Conservation (phyloP, 768 basidiomycete species). For the Daedaleopsis sinensis region DNA sequence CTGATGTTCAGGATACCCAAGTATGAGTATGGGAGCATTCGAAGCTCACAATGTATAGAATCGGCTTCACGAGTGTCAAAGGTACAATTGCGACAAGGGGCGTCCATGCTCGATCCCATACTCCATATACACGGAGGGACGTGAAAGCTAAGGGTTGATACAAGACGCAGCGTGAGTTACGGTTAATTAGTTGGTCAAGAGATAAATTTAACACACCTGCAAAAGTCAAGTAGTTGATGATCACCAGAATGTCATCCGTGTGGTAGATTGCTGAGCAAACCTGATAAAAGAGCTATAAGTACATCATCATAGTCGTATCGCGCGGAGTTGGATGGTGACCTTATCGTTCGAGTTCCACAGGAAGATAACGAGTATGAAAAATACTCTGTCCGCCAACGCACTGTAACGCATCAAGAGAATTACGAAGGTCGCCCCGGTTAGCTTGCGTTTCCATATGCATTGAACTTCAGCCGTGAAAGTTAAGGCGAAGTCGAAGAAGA, state of each 20-base stretch:
- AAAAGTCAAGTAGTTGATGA: neutral
- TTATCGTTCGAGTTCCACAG: neutral
- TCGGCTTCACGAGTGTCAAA: neutral
- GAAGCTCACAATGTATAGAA: neutral
- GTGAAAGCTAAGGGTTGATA: neutral
- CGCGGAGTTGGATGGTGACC: neutral
- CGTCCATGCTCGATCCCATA: neutral
- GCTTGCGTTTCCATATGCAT: constrained; percentile 4
- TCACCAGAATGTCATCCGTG: neutral
- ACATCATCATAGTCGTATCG: neutral
- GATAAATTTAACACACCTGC: too few species aligned
- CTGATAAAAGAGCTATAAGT: neutral
- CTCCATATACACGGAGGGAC: neutral
- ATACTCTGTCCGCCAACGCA: neutral
- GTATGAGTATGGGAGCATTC: neutral
- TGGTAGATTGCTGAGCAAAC: neutral
- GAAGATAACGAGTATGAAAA: neutral
- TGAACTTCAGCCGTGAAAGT: constrained; percentile 1
- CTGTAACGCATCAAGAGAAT: neutral
- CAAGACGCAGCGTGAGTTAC: too few species aligned
- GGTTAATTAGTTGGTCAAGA: too few species aligned
- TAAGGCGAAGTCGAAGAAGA: constrained; percentile 1
- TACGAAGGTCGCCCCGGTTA: constrained; percentile 1
- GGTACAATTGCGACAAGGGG: neutral
- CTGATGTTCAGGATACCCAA: neutral